A percentile compares a stretch with the other conserved stretches of the same genome.
phyloP scores from a whole-genome alignment of 1,284 basidiomycete genomes.

The Cryptococcus sp. region DNA sequence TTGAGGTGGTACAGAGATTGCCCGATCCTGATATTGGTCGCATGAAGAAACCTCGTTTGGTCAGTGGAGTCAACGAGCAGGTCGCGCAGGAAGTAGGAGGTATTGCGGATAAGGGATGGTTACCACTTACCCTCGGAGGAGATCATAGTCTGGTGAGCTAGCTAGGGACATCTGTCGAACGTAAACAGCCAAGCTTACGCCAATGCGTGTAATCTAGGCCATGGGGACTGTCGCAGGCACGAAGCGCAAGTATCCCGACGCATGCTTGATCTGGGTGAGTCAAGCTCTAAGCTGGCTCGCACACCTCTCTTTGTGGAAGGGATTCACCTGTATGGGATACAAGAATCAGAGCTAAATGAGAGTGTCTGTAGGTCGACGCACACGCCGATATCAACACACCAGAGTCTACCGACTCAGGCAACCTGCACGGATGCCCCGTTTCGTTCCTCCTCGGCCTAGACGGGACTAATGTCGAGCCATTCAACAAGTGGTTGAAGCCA shows the following conservation, averaged over 20 bases:
- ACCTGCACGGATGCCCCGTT: slow-evolving; percentile 97
- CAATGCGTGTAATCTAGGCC: slow-evolving; percentile 59
- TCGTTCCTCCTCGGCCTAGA: slow-evolving; percentile 85
- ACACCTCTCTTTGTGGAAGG: background rate
- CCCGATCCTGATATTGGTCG: slow-evolving; percentile 72
- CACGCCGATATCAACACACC: slow-evolving; percentile 95
- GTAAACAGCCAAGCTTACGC: slow-evolving; percentile 11
- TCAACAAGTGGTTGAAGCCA: slow-evolving; percentile 72
- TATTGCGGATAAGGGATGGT: slow-evolving; percentile 73
- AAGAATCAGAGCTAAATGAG: slow-evolving; percentile 37
- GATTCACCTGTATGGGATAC: background rate
- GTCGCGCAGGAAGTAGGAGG: slow-evolving; percentile 75
- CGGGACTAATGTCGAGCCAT: slow-evolving; percentile 62
- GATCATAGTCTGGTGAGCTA: slow-evolving; percentile 83
- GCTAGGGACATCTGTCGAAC: background rate
- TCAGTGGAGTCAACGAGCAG: slow-evolving; percentile 77
- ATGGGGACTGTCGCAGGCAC: slow-evolving; percentile 71
- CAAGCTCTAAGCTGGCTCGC: background rate
- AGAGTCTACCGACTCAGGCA: slow-evolving; percentile 82
- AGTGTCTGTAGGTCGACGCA: slow-evolving; percentile 63
- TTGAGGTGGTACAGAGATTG: slow-evolving; percentile 19
- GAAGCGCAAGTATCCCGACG: slow-evolving; percentile 59
- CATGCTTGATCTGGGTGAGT: slow-evolving; percentile 79
- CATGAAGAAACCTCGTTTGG: slow-evolving; percentile 83
- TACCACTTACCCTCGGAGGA: slow-evolving; percentile 93